phyloP scores from a whole-genome alignment of 441 rosid genomes.

The Hura crepitans region DNA sequence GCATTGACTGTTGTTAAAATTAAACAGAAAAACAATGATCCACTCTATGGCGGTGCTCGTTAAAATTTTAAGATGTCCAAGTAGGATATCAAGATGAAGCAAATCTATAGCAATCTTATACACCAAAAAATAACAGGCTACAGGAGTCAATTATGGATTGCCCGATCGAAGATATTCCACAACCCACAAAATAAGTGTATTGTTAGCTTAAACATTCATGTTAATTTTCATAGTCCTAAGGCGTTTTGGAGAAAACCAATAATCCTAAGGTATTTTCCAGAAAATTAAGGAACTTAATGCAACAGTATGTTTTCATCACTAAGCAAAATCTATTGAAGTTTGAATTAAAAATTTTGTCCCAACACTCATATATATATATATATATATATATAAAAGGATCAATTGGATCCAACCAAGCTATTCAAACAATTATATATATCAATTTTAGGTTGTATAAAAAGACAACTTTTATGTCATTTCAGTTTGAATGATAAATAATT shows the following conservation, averaged over 20 bases:
- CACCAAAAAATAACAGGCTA: slow-evolving; percentile 2
- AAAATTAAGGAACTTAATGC: not conserved
- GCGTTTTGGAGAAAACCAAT: too few species aligned
- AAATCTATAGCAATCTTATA: not conserved
- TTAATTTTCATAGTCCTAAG: not conserved
- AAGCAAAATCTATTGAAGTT: not conserved
- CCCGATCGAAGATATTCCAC: not conserved
- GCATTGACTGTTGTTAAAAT: slow-evolving; percentile 10
- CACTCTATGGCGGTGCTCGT: not conserved
- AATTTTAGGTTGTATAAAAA: not conserved
- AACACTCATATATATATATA: too few species aligned
- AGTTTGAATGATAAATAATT: not conserved
- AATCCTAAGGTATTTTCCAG: not conserved
- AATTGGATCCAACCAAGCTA: not conserved
- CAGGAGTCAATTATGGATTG: not conserved
- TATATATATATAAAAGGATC: too few species aligned
- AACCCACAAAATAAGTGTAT: not conserved
- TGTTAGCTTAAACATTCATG: not conserved
- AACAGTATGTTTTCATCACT: not conserved
- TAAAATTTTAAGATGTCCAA: not conserved
- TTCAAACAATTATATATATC: not conserved
- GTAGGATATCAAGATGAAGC: not conserved
- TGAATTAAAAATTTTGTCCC: not conserved
- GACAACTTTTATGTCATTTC: not conserved
- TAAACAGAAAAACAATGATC: not conserved